Base-by-base conservation (phyloP, 345 rosid genomes). In the Schrenkiella parvula region DNA sequence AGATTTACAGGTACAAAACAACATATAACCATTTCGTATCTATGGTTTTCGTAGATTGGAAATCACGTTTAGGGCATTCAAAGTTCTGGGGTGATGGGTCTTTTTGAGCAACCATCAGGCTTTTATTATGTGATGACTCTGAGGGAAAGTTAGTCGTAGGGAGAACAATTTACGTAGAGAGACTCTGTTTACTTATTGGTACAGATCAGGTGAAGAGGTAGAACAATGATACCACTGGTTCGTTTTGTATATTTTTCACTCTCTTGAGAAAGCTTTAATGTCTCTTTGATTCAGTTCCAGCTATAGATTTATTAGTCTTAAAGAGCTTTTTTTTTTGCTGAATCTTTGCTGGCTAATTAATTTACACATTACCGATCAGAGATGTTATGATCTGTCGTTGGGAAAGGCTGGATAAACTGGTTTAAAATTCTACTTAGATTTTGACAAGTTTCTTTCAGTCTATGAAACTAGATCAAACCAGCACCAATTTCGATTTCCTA, bases 101-200 rank as follows among this genome's bases (percentile, higher is more conserved):
- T 76, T 64, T 76, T 76, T 69, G 70, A 69, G 79, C 58, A 70
- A 63, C 80, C 75, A 70, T 64, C 76, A 70, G 47, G 61, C 66
- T 70, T 70, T 50, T 32, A 51, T 75, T 52, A 68, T 68, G 69
- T 68, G 78, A 66, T 74, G 67, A 75, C 47, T 75, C 61, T 13
- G 64, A 75, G 74, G 55, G 32, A 34, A 68, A 53, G 41, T 44
- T 75, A 76, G 80, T 70, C 14, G 31, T 76, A 76, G 80, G 72
- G 73, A 62, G 79, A 69, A 28, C n/a, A 75, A 13, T 52, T 53
- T 54, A 43, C 56, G 29, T 69, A 69, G 70, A 50, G 69, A 54
- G 48, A 18, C 74, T 61, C 59, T 63, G 71, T 53, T 43, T 62
- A 53, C 65, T 29, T 47, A 64, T 46, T 64, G 75, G 80, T 76